Evolutionary conservation across 306 rosid species (phyloP).

Genomic region (Rubus idaeus): DNA sequence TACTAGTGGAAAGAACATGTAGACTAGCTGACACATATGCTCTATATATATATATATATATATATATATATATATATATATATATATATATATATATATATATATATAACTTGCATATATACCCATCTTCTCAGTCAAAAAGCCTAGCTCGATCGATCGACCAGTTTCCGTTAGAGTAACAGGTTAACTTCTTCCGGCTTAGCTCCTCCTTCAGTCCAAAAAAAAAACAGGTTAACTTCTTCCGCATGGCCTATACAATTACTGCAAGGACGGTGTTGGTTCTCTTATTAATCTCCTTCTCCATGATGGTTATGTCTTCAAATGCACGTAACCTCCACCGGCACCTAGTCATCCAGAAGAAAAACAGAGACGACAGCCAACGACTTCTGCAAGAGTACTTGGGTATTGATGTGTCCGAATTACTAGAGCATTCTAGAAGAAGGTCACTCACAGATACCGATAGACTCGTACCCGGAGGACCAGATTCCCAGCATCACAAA

Average conservation of each 20-base stretch:
- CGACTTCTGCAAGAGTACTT: slow-evolving; percentile 2
- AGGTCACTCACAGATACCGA: slow-evolving; percentile 7
- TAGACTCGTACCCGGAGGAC: slow-evolving; percentile 53
- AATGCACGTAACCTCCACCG: not conserved
- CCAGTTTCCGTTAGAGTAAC: not conserved
- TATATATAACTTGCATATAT: too few species aligned
- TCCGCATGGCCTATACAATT: not conserved
- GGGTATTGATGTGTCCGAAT: slow-evolving; percentile 4
- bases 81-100: not conserved
- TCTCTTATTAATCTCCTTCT: not conserved
- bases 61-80: not conserved
- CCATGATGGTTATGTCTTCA: slow-evolving; percentile 20
- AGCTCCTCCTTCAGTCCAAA: too few species aligned
- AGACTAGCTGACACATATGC: too few species aligned
- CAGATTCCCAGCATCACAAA: slow-evolving; percentile 48
- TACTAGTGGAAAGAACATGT: too few species aligned
- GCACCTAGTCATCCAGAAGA: not conserved
- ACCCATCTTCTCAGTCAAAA: not conserved
- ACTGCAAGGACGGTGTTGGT: not conserved
- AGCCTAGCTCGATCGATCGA: not conserved
- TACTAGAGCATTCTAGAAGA: not conserved
- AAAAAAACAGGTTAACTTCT: not conserved
- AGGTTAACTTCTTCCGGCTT: not conserved
- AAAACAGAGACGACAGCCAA: not conserved
- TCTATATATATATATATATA: not conserved